phyloP scores from a whole-genome alignment of 805 yeast species.

The Wickerhamomyces queroliae region DNA sequence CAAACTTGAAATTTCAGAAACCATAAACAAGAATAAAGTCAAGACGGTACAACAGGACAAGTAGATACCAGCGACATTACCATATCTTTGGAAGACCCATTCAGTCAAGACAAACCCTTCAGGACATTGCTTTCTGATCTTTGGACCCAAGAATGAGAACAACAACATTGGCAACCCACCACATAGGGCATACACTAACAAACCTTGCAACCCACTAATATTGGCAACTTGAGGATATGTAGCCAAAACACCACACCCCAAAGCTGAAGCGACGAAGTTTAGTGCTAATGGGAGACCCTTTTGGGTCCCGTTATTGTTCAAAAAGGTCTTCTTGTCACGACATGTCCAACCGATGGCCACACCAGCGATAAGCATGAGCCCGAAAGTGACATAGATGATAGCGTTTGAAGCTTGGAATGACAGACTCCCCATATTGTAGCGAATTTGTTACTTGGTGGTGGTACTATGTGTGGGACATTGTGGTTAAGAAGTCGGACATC shows the following conservation, averaged over 20 bases:
- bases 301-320: constrained; percentile 78
- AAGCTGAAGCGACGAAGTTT: constrained; percentile 88
- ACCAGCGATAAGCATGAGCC: constrained; percentile 48
- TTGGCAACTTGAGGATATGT: constrained; percentile 87
- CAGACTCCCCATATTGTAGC: constrained; percentile 29
- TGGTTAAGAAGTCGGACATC: too few species aligned
- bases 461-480: too few species aligned
- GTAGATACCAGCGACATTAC: constrained; percentile 64
- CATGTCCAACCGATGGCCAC: constrained; percentile 54
- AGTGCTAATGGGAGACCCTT: constrained; percentile 75
- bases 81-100: constrained; percentile 87
- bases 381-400: constrained; percentile 56
- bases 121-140: constrained; percentile 73
- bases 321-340: constrained; percentile 47
- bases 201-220: constrained; percentile 80
- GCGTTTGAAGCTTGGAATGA: constrained; percentile 57
- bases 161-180: constrained; percentile 82
- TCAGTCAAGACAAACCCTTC: constrained; percentile 89
- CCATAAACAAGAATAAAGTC: constrained; percentile 82
- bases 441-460: neutral
- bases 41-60: constrained; percentile 77
- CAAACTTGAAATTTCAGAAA: constrained; percentile 79
- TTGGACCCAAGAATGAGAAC: constrained; percentile 82
- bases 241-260: constrained; percentile 84
- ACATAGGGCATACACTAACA: constrained; percentile 69